phyloP scores from a whole-genome alignment of 1,284 basidiomycete genomes.

The Inonotus obliquus region DNA sequence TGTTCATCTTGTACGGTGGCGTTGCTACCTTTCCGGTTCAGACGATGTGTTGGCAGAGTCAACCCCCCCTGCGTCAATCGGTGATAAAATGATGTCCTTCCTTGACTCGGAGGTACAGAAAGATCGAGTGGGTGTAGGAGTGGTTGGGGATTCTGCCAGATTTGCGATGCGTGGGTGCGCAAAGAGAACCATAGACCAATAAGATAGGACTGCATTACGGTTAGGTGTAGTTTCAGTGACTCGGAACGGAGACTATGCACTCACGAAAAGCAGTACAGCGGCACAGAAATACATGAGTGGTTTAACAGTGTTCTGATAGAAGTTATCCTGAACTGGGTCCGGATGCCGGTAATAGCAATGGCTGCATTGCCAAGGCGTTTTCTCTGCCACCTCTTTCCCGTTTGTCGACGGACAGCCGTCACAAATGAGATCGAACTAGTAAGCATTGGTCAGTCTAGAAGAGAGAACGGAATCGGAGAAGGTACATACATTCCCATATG shows the following conservation, averaged over 20 bases:
- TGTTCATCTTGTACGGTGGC: constrained; percentile 19
- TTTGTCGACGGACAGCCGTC: constrained; percentile 73
- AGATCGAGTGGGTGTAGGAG: constrained; percentile 69
- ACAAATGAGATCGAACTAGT: constrained; percentile 89
- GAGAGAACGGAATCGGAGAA: background rate
- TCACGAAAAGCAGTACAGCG: constrained; percentile 79
- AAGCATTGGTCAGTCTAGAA: constrained; percentile 17
- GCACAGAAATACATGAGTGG: constrained; percentile 94
- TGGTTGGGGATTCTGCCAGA: constrained; percentile 97
- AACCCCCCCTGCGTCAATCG: constrained; percentile 43
- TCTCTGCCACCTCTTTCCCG: constrained; percentile 24
- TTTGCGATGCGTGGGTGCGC: constrained; percentile 96
- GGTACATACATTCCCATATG: constrained; percentile 87
- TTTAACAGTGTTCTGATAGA: constrained; percentile 96
- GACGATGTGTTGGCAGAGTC: constrained; percentile 14
- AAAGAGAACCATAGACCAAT: constrained; percentile 99
- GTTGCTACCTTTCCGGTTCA: constrained; percentile 17
- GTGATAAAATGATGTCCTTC: constrained; percentile 74
- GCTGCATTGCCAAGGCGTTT: constrained; percentile 78
- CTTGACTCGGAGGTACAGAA: constrained; percentile 37
- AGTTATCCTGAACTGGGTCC: constrained; percentile 88
- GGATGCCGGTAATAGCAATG: constrained; percentile 96
- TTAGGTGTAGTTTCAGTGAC: background rate
- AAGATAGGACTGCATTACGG: constrained; percentile 75
- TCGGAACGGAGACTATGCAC: constrained; percentile 30